These are phyloP conservation scores for Phytopythium litorale DNA, from an alignment of 352 stramenopile species.

Conservation along the genomic window DNA sequence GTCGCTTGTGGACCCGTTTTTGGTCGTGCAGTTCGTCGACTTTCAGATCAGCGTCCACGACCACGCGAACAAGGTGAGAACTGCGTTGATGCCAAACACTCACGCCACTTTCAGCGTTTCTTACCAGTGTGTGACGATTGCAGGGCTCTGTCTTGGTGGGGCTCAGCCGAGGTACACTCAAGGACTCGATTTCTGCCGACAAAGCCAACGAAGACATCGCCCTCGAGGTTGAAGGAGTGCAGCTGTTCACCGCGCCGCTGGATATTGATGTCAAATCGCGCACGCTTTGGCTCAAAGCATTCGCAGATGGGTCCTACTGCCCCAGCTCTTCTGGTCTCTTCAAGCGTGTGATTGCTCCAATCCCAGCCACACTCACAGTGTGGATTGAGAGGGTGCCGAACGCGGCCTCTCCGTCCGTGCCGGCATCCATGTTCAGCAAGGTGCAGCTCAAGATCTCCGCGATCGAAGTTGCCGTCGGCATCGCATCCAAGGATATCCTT, in stretches of 20 bases:
- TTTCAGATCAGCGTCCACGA: conserved; percentile 80
- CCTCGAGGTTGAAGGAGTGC: conserved; percentile 54
- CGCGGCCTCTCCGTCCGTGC: not conserved
- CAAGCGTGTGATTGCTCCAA: conserved; percentile 61
- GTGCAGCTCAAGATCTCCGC: conserved; percentile 56
- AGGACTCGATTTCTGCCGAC: conserved; percentile 51
- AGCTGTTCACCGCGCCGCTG: conserved; percentile 62
- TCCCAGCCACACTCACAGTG: conserved; percentile 50
- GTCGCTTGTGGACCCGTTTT: conserved; percentile 42
- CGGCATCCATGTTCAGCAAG: conserved; percentile 21
- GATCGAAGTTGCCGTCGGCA: conserved; percentile 45
- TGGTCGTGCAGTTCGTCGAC: conserved; percentile 75
- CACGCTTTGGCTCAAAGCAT: conserved; percentile 58
- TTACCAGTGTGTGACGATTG: not conserved
- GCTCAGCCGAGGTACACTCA: conserved; percentile 53
- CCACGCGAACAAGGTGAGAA: conserved; percentile 43
- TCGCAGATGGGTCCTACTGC: conserved; percentile 55
- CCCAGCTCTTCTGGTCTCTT: conserved; percentile 54
- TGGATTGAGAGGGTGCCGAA: conserved; percentile 42
- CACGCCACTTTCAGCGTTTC: too few species aligned
- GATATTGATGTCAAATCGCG: conserved; percentile 72
- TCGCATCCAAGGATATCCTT: conserved; percentile 58
- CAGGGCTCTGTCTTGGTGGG: conserved; percentile 63
- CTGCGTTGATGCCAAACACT: too few species aligned
- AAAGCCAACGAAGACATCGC: conserved; percentile 47